A percentile compares a stretch with the other conserved stretches of the same genome.
Conservation (phyloP, 306 rosid species). For the Lagenaria siceraria region DNA sequence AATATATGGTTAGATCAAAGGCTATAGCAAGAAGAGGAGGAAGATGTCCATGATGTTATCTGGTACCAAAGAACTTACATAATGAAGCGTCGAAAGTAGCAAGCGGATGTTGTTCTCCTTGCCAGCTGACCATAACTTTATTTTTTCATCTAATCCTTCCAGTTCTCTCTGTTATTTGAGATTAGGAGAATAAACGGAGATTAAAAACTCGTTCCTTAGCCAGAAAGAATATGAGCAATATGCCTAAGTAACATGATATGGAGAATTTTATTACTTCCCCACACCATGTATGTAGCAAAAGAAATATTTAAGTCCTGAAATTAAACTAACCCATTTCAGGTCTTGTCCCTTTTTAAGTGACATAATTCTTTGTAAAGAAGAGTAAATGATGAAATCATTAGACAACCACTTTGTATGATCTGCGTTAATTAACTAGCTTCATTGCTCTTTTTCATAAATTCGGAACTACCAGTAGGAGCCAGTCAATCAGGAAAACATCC, state of each 20-base stretch:
- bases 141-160: slow-evolving; percentile 48
- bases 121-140: slow-evolving; percentile 79
- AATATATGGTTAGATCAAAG: not conserved
- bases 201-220: not conserved
- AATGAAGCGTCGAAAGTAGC: slow-evolving; percentile 72
- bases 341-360: not conserved
- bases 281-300: too few relatives aligned
- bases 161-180: slow-evolving; percentile 33
- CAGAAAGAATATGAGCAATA: not conserved
- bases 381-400: not conserved
- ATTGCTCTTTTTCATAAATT: not conserved
- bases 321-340: not conserved
- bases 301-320: slow-evolving; percentile 3
- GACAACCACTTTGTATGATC: not conserved
- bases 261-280: too few relatives aligned
- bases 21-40: not conserved
- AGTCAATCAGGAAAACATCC: not conserved
- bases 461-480: not conserved
- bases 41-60: not conserved
- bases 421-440: not conserved
- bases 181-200: not conserved
- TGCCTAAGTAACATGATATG: not conserved
- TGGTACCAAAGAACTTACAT: slow-evolving; percentile 28
- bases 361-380: not conserved
- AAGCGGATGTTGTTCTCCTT: slow-evolving; percentile 64